Evolutionary conservation across 2,329 filamentous ascomycete species (phyloP), one percentile per base, ranked within the genome.

Genomic region (Lachnellula suecica): DNA sequence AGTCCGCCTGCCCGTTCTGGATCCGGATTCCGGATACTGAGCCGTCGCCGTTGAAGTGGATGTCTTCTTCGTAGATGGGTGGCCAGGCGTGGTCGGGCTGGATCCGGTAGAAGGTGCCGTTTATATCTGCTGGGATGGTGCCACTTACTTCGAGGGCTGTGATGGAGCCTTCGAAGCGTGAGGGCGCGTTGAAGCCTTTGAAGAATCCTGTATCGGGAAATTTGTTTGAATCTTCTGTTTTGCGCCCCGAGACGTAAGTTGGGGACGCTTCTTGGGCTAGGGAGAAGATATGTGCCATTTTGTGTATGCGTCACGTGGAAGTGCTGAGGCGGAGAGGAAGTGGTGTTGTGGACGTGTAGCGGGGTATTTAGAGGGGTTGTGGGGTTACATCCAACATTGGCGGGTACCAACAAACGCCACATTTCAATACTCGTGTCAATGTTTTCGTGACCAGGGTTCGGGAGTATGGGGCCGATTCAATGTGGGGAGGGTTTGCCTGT

Each of bases 41-140:
- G 2, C 68, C 68, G 43, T 70, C 66, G 7, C 67, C 68, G 43
- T 66, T 66, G 49, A 70, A 61, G 24, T 56, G 58, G 9, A 59
- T 75, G 54, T 84, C 79, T 58, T 78, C 76, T 61, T 79, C 78
- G 57, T 74, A 81, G 1, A 77, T 60, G 2, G 75, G 80, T n/a
- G 77, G 79, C 61, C 77, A 82, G 24, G 73, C 72, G 59, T 75
- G 73, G 48, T 74, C 72, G 7, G 72, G 72, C 48, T 73, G 71
- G 24, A 74, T 63, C 5, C 73, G 70, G 57, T 71, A 75, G 56
- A 74, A 74, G 4, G 73, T 74, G 1, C 73, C 73, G 40, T 73
- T 69, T 38, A 74, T 73, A 20, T 74, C 71, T 47, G 62, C 60
- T 2, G 72, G 73, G 17, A 74, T 73, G 2, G 59, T 63, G 6